Conservation (phyloP, 2,329 filamentous ascomycete species). For the Aureobasidium sp. region DNA sequence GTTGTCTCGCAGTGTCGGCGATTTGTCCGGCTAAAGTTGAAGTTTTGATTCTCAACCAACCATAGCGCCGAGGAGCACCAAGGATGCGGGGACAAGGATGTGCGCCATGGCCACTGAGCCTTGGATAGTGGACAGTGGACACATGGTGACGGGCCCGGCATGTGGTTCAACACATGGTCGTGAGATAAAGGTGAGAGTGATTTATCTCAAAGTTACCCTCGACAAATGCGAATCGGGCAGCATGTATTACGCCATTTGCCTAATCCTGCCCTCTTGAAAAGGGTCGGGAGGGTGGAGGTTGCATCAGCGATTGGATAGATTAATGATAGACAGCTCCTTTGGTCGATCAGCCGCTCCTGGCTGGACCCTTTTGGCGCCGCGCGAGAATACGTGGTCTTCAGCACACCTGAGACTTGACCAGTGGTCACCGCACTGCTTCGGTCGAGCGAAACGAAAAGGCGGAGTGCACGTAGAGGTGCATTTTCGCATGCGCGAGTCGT, state of each 20-base stretch:
- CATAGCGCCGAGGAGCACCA: background rate
- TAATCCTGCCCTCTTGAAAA: background rate
- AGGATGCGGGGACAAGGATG: slow-evolving; percentile 10
- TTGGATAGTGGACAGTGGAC: background rate
- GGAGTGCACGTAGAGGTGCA: background rate
- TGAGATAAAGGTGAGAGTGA: background rate
- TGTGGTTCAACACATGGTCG: background rate
- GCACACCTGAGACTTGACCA: background rate
- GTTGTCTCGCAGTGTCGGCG: slow-evolving; percentile 1
- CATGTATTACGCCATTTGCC: slow-evolving; percentile 11
- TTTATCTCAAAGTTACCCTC: background rate
- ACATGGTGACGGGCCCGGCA: background rate
- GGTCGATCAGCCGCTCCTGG: slow-evolving; percentile 12
- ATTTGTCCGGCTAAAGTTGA: slow-evolving; percentile 10
- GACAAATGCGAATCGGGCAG: background rate
- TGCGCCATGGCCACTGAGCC: background rate
- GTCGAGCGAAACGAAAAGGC: slow-evolving; percentile 1
- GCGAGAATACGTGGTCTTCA: background rate
- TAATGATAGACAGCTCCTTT: slow-evolving; percentile 3
- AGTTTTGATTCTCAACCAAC: slow-evolving; percentile 3
- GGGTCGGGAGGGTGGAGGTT: background rate
- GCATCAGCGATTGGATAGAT: slow-evolving; percentile 8
- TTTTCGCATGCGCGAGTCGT: slow-evolving; percentile 12
- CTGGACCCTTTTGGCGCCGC: slow-evolving; percentile 6
- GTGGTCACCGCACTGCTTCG: background rate